Conservation (phyloP, 108 stramenopile species). For the Bacterosira constricta region DNA sequence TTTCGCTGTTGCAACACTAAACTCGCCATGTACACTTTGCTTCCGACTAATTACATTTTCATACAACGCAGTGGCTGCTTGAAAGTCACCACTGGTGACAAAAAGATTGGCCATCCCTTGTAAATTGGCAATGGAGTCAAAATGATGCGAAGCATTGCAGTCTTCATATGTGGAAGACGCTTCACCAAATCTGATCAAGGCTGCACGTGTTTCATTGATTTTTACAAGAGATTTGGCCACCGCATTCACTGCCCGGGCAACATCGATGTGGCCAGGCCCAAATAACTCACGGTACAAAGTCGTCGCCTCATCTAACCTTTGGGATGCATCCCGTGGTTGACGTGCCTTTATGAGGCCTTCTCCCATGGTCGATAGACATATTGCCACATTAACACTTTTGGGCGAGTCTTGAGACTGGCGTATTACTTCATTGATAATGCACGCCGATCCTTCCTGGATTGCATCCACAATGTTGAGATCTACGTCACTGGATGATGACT, state of each 20-base stretch:
- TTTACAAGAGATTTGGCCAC: conserved; percentile 82
- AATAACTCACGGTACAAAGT: conserved; percentile 71
- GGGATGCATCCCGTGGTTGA: conserved; percentile 79
- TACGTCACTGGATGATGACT: conserved; percentile 4
- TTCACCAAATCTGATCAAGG: conserved; percentile 80
- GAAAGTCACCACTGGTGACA: conserved; percentile 81
- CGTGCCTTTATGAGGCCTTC: conserved; percentile 78
- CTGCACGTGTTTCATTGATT: conserved; percentile 73
- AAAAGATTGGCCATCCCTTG: conserved; percentile 81
- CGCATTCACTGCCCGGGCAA: conserved; percentile 71
- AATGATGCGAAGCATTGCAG: conserved; percentile 77
- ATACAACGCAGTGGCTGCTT: conserved; percentile 78
- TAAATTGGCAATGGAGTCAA: conserved; percentile 83
- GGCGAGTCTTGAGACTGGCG: conserved; percentile 51
- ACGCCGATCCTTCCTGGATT: conserved; percentile 73
- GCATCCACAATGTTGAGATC: conserved; percentile 65
- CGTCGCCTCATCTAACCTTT: conserved; percentile 79
- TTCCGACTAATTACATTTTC: conserved; percentile 87
- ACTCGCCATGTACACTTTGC: conserved; percentile 70
- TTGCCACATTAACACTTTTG: conserved; percentile 71
- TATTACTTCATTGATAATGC: conserved; percentile 73
- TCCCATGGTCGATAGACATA: conserved; percentile 85
- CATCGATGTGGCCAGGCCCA: conserved; percentile 68
- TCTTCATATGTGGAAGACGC: conserved; percentile 83
- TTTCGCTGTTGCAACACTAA: conserved; percentile 78